Evolutionary conservation across 148 eudicot species (phyloP).

Genomic region (Rhododendron molle): DNA sequence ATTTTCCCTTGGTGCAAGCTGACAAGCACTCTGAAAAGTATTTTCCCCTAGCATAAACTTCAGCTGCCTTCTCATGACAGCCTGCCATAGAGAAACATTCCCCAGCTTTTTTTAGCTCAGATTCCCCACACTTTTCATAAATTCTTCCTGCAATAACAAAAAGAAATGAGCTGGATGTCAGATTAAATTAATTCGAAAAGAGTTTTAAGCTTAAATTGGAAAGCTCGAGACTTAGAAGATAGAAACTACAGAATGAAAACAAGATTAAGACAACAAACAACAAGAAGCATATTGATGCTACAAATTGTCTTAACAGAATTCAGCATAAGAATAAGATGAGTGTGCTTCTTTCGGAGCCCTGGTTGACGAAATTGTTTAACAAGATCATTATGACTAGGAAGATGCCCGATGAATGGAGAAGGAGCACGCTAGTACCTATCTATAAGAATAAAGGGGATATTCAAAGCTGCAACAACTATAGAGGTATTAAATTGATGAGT

Average conservation of each 20-base stretch:
- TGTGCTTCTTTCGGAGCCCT: background rate
- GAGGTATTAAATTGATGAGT: no score
- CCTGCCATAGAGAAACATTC: slow-evolving; percentile 64
- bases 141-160: slow-evolving; percentile 36
- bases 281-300: background rate
- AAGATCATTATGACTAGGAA: no score
- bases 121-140: slow-evolving; percentile 47
- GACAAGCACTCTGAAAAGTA: slow-evolving; percentile 48
- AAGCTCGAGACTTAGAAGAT: background rate
- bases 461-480: no score
- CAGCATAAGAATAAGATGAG: background rate
- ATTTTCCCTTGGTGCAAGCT: slow-evolving; percentile 50
- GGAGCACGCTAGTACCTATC: no score
- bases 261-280: background rate
- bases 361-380: no score
- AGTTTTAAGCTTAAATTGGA: background rate
- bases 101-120: slow-evolving; percentile 43
- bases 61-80: slow-evolving; percentile 23
- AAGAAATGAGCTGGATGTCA: background rate
- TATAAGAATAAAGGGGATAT: no score
- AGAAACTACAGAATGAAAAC: background rate
- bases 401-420: no score
- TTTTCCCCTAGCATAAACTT: slow-evolving; percentile 54
- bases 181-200: background rate
- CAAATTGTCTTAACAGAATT: background rate